Conservation (phyloP, 257 asterid genomes). For the Nicotiana noctiflora region DNA sequence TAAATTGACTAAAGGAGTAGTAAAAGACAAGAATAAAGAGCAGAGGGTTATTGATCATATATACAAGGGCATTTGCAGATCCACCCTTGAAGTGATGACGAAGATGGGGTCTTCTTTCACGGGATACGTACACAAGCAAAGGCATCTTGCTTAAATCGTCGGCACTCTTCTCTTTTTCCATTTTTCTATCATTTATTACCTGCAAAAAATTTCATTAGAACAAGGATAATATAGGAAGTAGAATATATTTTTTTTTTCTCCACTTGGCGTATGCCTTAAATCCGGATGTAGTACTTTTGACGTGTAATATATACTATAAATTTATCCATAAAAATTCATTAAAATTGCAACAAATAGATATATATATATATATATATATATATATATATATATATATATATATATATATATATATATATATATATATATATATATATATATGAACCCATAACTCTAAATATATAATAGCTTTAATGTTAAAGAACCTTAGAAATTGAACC, state of each 20-base stretch:
- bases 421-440: no score
- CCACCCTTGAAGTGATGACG: constrained; percentile 57
- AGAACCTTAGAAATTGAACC: no score
- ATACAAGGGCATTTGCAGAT: constrained; percentile 50
- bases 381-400: no score
- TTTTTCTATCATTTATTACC: constrained; percentile 12
- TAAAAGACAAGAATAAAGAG: neutral
- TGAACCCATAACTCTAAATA: no score
- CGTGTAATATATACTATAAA: no score
- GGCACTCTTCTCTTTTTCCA: neutral
- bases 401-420: no score
- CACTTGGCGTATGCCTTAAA: neutral
- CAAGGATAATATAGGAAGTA: neutral
- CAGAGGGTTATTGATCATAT: neutral
- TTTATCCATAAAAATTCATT: no score
- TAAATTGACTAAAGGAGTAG: neutral
- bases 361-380: no score
- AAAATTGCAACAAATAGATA: no score
- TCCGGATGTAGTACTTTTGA: no score
- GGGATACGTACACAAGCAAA: constrained; percentile 24
- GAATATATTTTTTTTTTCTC: neutral
- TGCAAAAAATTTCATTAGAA: neutral
- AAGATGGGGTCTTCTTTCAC: constrained; percentile 38
- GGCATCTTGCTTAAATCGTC: constrained; percentile 13
- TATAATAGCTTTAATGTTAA: no score